Evolutionary conservation across 805 yeast species (phyloP).

Genomic region (Ogataea dorogensis): DNA sequence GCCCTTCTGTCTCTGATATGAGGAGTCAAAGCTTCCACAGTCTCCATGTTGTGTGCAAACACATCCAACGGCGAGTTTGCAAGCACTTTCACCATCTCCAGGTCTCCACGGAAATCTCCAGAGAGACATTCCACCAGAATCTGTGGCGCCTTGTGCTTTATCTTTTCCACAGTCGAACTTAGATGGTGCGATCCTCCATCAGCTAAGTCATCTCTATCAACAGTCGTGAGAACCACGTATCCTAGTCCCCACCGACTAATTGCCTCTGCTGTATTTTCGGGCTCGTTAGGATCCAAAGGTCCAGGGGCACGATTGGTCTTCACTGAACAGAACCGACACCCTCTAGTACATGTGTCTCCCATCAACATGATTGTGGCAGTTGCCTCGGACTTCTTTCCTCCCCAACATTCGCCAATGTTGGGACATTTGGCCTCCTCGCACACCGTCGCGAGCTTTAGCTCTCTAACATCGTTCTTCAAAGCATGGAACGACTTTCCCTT

Average conservation of each 20-base stretch:
- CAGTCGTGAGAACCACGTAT: constrained; percentile 94
- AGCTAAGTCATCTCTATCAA: constrained; percentile 89
- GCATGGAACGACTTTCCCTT: constrained; percentile 82
- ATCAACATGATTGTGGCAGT: constrained; percentile 96
- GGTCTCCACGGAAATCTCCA: constrained; percentile 94
- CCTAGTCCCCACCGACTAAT: constrained; percentile 98
- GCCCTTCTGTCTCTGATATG: constrained; percentile 96
- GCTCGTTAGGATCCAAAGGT: constrained; percentile 92
- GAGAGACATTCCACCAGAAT: constrained; percentile 89
- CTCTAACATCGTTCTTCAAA: constrained; percentile 82
- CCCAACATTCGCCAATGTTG: constrained; percentile 99
- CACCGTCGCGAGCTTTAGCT: constrained; percentile 87
- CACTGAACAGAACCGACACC: constrained; percentile 98
- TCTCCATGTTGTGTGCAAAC: constrained; percentile 94
- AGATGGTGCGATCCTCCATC: constrained; percentile 95
- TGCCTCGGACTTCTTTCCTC: constrained; percentile 90
- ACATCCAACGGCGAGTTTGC: constrained; percentile 91
- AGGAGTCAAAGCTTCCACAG: constrained; percentile 94
- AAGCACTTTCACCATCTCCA: constrained; percentile 72
- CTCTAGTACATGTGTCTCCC: constrained; percentile 99
- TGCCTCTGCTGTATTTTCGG: constrained; percentile 97
- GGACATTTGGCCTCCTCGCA: constrained; percentile 99
- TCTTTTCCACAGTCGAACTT: constrained; percentile 79
- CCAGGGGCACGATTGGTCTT: constrained; percentile 88
- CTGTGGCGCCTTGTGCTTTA: constrained; percentile 86